Evolutionary conservation across 768 basidiomycete genomes (phyloP).

Genomic region (Boletus vermiculosoides): DNA sequence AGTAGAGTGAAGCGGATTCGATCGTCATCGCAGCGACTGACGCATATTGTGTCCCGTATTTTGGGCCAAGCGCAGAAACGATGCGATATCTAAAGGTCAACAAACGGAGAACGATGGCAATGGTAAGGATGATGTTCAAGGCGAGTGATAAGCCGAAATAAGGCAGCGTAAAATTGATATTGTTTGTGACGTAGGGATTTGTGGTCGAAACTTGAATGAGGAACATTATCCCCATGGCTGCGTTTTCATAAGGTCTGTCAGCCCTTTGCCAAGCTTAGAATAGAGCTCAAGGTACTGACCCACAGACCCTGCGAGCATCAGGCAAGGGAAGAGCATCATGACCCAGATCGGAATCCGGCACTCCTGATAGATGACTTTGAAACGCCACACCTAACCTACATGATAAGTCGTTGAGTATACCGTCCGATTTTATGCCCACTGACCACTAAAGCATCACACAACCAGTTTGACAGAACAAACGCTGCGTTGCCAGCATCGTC

Average conservation of each 20-base stretch:
- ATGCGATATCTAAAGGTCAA: slow-evolving; percentile 16
- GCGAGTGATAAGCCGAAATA: slow-evolving; percentile 23
- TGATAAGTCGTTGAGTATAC: not conserved
- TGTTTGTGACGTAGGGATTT: slow-evolving; percentile 8
- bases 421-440: not conserved
- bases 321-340: slow-evolving; percentile 7
- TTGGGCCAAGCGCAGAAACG: slow-evolving; percentile 17
- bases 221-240: slow-evolving; percentile 11
- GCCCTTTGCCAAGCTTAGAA: no score
- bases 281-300: no score
- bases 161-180: slow-evolving; percentile 16
- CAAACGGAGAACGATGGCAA: no score
- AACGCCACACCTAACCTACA: slow-evolving; percentile 14
- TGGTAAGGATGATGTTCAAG: no score
- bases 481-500: slow-evolving; percentile 9
- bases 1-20: slow-evolving; percentile 36
- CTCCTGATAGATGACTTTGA: slow-evolving; percentile 17
- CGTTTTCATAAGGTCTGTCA: not conserved
- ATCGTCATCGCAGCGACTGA: slow-evolving; percentile 35
- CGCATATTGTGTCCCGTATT: slow-evolving; percentile 28
- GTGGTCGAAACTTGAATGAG: slow-evolving; percentile 16
- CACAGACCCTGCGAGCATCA: no score
- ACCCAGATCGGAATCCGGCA: slow-evolving; percentile 5
- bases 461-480: not conserved
- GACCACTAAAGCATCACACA: slow-evolving; percentile 12